Evolutionary conservation across 441 rosid species (phyloP), one percentile per base, ranked within the genome.

Genomic region (Adansonia gregorii): DNA sequence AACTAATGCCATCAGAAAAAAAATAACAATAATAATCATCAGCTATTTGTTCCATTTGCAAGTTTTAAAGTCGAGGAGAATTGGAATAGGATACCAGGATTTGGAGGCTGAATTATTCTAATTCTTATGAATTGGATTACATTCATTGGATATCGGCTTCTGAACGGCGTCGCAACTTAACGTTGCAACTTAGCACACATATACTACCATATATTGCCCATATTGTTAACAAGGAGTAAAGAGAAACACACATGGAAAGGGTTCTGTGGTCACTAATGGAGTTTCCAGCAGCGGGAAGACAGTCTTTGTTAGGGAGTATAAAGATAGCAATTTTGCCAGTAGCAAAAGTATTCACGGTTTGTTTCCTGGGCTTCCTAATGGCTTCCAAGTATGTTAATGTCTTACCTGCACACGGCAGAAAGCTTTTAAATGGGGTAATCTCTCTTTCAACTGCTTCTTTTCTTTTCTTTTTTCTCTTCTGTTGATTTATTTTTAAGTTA

Each of bases 341-440:
- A 39, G 98, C 97, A 0, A 94, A 96, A 82, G 98, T 94, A 12
- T 92, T 96, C 84, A 92, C 99, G 3, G 81, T 94, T 82, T 96
- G 99, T 84, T 94, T 92, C 82, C 70, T 96, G 83, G 99, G 98
- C 8, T 95, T 94, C 77, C 91, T 96, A 10, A 94, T 96, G 98
- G 99, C 99, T 27, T 94, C 98, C 79, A 96, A 96, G 87, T 86
- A 87, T 82, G 96, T 96, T 31, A 88, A 94, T 71, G 92, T 93
- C 83, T 90, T 96, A 83, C 97, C 98, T 73, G 89, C 98, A 20
- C 86, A 85, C 58, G 99, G 99, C 72, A 87, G 99, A 78, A 94
- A 88, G 78, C 91, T 90, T 79, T 82, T 96, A 66, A 96, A 96
- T 84, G 99, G 97, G 98, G 99, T 94, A 78, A 81, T 35, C 67